Conservation (phyloP, 768 basidiomycete genomes). For the Tubosaeta brunneosetosa region DNA sequence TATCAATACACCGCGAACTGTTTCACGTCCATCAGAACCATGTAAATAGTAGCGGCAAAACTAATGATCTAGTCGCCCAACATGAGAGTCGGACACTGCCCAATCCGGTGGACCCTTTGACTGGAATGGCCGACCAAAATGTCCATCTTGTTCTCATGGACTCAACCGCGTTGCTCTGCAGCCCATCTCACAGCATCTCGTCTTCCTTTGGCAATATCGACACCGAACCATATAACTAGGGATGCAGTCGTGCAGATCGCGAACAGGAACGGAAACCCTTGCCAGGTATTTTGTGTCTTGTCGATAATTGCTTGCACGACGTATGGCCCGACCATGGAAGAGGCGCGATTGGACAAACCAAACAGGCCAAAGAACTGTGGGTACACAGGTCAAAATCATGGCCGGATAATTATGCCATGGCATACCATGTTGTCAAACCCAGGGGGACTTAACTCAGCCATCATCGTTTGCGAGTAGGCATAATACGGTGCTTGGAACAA, state of each 20-base stretch:
- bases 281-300: slow-evolving; percentile 68
- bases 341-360: slow-evolving; percentile 77
- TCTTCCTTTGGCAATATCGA: slow-evolving; percentile 60
- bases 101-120: too few species aligned
- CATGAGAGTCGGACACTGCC: too few species aligned
- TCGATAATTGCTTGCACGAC: slow-evolving; percentile 83
- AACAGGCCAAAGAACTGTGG: slow-evolving; percentile 81
- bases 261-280: slow-evolving; percentile 82
- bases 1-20: too few species aligned
- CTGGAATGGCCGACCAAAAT: too few species aligned
- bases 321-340: slow-evolving; percentile 84
- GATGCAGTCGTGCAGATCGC: slow-evolving; percentile 63
- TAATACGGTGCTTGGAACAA: slow-evolving; percentile 86
- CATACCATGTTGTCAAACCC: slow-evolving; percentile 79
- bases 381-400: not conserved
- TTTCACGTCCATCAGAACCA: too few species aligned
- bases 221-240: slow-evolving; percentile 72
- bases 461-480: slow-evolving; percentile 82
- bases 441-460: slow-evolving; percentile 83
- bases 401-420: not conserved
- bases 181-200: slow-evolving; percentile 61
- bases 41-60: too few species aligned
- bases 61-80: too few species aligned
- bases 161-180: slow-evolving; percentile 20
- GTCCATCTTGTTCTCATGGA: not conserved